Evolutionary conservation across 495 filamentous ascomycete species (phyloP), one percentile per base, ranked within the genome.

Genomic region (Aspergillus biplanus): DNA sequence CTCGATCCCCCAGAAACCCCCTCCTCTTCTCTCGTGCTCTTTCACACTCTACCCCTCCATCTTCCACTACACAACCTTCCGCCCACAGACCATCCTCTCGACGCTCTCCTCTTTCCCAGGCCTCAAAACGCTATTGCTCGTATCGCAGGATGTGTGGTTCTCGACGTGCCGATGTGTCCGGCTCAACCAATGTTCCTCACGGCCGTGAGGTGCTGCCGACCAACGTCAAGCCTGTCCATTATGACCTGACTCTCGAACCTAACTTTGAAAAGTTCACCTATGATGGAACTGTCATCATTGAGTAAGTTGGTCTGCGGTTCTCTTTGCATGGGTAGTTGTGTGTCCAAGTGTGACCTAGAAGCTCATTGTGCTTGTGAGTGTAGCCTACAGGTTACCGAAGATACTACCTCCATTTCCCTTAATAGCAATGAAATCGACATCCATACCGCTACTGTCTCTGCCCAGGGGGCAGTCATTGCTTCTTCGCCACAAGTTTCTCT

Each of bases 401-500:
- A 95, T 67, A 90, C 91, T 64, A 92, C 82, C 66, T 92, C 91
- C 31, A 88, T 99, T 70, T 87, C 92, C 39, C 85, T 99, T 65
- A 96, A 99, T 75, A 88, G 90, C 56, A 79, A 92, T 65, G 90
- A 97, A 68, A 82, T 99, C 67, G 86, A 94, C 31, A 91, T 97
- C 66, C 87, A 94, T 71, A 86, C 81, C 61, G 90, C 89, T 65
- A 86, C 83, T 50, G 76, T 99, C 67, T 74, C 69, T 13, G 67
- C 75, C 7, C 73, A 78, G 52, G 80, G 78, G n/a, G 56, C 74
- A 6, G 74, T 82, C 35, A 67, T 89, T 54, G 72, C 81, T 55
- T 81, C 83, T 47, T 80, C 80, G 50, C 82, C 84, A 13, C 74
- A 84, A 34, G 63, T 88, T 18, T 70, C 79, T 35, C 74, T 82